phyloP scores from a whole-genome alignment of 352 stramenopile species.

The Phytopythium montanum region DNA sequence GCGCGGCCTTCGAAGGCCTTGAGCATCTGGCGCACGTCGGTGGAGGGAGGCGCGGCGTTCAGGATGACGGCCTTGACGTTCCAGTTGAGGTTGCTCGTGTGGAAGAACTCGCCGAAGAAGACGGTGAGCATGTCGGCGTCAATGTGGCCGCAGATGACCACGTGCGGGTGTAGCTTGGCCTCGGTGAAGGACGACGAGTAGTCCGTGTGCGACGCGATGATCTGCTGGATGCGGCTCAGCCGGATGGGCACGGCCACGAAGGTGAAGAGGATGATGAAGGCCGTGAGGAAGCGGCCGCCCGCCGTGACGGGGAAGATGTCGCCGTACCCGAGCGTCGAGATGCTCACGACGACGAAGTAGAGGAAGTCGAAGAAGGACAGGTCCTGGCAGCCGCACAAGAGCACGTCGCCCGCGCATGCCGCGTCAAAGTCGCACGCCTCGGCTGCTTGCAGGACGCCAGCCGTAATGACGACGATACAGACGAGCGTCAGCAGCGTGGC shows the following conservation, averaged over 20 bases:
- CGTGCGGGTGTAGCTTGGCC: constrained; percentile 66
- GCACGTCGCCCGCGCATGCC: constrained; percentile 17
- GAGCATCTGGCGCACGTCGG: constrained; percentile 76
- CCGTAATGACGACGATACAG: constrained; percentile 65
- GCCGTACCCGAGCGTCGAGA: constrained; percentile 82
- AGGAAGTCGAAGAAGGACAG: constrained; percentile 70
- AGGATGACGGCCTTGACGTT: constrained; percentile 82
- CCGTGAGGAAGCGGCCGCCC: constrained; percentile 69
- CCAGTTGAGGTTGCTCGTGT: constrained; percentile 80
- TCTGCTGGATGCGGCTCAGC: constrained; percentile 67
- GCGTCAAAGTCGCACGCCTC: constrained; percentile 38
- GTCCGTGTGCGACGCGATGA: constrained; percentile 77
- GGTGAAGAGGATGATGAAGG: constrained; percentile 80
- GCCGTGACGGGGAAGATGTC: constrained; percentile 68
- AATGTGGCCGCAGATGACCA: constrained; percentile 74
- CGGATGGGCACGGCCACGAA: constrained; percentile 81
- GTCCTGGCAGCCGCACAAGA: constrained; percentile 46
- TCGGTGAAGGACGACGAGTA: constrained; percentile 77
- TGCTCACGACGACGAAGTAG: constrained; percentile 84
- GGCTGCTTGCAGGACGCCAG: constrained; percentile 61
- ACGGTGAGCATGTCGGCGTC: constrained; percentile 52
- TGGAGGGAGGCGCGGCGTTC: constrained; percentile 47
- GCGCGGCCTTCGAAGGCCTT: constrained; percentile 71
- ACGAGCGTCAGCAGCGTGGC: constrained; percentile 63
- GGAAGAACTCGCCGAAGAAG: constrained; percentile 86